A percentile compares a stretch with the other conserved stretches of the same genome.
These are phyloP conservation scores for Fusarium dimerum DNA, from an alignment of 2,329 filamentous ascomycete species.

Conservation along the genomic window DNA sequence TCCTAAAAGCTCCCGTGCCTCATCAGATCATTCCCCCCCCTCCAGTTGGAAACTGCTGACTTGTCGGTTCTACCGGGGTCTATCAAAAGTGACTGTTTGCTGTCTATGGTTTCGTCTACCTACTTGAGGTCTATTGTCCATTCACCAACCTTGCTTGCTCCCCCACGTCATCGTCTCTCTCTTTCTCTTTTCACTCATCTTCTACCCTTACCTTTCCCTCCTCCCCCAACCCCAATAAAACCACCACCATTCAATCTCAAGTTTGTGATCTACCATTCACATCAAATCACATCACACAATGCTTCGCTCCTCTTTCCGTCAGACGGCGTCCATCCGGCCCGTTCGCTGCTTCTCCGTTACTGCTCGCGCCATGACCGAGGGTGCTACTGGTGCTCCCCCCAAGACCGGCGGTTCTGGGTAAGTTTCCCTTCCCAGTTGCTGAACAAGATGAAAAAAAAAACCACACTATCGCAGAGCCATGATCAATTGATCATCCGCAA, in stretches of 20 bases:
- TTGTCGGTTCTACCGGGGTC: too few species aligned
- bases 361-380: constrained; percentile 64
- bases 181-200: constrained; percentile 11
- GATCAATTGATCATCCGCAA: constrained; percentile 3
- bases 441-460: background rate
- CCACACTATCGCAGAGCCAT: background rate
- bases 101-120: too few species aligned
- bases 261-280: constrained; percentile 3
- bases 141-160: constrained; percentile 12
- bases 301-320: constrained; percentile 66
- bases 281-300: constrained; percentile 43
- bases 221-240: constrained; percentile 7
- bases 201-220: constrained; percentile 10
- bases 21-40: constrained; percentile 29
- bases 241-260: background rate
- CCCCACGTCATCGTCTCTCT: constrained; percentile 31
- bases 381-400: constrained; percentile 66
- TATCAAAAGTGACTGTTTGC: background rate
- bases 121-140: background rate
- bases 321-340: constrained; percentile 55
- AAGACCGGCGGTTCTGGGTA: constrained; percentile 56
- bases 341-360: constrained; percentile 64
- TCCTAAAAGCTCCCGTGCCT: constrained; percentile 13
- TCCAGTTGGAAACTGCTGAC: constrained; percentile 11
- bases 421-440: constrained; percentile 29